Evolutionary conservation across 805 yeast genomes (phyloP).

Genomic region (Ogataea glucozyma): DNA sequence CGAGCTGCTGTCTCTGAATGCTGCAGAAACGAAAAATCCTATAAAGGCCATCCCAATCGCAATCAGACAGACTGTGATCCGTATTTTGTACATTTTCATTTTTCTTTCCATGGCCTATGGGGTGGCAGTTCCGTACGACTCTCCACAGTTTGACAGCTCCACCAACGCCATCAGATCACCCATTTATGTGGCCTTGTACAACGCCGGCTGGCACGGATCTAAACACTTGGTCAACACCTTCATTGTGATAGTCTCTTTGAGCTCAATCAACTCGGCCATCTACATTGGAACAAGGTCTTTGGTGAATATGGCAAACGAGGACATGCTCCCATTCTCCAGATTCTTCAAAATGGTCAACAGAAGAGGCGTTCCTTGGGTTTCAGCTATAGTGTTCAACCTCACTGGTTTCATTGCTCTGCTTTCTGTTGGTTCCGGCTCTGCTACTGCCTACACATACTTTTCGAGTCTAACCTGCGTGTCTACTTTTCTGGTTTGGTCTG

Average conservation of each 20-base stretch:
- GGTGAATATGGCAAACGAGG: constrained; percentile 61
- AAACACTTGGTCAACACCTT: constrained; percentile 62
- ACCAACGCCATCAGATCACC: constrained; percentile 48
- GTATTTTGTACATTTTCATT: constrained; percentile 55
- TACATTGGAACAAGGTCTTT: constrained; percentile 70
- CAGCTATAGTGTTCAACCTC: constrained; percentile 53
- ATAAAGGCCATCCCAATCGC: constrained; percentile 57
- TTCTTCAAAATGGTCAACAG: constrained; percentile 51
- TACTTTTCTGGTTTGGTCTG: constrained; percentile 68
- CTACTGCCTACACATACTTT: constrained; percentile 59
- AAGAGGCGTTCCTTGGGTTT: constrained; percentile 65
- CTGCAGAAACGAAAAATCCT: constrained; percentile 64
- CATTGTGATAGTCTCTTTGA: constrained; percentile 60
- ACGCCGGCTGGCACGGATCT: constrained; percentile 54
- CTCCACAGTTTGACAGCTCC: constrained; percentile 43
- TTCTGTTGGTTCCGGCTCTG: constrained; percentile 59
- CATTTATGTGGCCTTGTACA: constrained; percentile 47
- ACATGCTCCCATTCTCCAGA: constrained; percentile 40
- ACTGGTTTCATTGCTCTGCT: constrained; percentile 59
- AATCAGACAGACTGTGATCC: constrained; percentile 53
- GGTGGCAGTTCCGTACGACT: constrained; percentile 57
- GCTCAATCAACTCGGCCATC: constrained; percentile 69
- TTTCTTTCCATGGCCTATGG: constrained; percentile 59
- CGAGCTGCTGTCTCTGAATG: constrained; percentile 45
- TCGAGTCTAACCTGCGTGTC: constrained; percentile 67